A percentile compares a stretch with the other conserved stretches of the same genome.
Conservation (phyloP, 306 rosid genomes). For the Ammopiptanthus mongolicus region DNA sequence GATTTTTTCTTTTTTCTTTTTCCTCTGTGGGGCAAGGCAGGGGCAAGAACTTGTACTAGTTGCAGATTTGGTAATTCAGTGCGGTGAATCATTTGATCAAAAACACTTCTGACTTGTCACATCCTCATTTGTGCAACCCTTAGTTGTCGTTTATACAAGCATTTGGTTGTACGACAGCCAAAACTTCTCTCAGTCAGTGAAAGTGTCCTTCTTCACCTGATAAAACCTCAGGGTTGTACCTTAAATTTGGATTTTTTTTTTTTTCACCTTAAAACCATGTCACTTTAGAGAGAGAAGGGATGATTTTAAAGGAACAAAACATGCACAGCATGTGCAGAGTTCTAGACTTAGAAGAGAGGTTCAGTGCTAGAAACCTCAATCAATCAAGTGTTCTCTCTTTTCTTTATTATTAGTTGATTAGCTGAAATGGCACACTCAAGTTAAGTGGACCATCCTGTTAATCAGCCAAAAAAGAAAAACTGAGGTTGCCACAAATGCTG, state of each 20-base stretch:
- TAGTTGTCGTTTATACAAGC: conserved; percentile 31
- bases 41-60: conserved; percentile 24
- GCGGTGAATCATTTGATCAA: conserved; percentile 22
- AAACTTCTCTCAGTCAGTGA: conserved; percentile 21
- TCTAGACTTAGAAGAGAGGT: not conserved
- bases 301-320: not conserved
- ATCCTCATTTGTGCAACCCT: conserved; percentile 27
- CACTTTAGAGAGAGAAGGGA: not conserved
- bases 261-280: conserved; percentile 6
- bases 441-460: conserved; percentile 2
- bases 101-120: conserved; percentile 33
- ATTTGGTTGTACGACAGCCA: conserved; percentile 17
- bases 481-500: conserved; percentile 1
- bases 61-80: conserved; percentile 19
- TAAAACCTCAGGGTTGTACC: conserved; percentile 21
- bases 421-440: not conserved
- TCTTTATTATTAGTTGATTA: not conserved
- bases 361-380: conserved; percentile 1
- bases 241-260: not conserved
- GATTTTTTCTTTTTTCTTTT: conserved; percentile 16
- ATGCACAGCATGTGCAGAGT: not conserved
- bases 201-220: conserved; percentile 30
- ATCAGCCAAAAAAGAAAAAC: conserved; percentile 14
- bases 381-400: not conserved
- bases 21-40: not conserved